These are phyloP conservation scores for Gnomoniopsis sp. DNA, from an alignment of 2,329 filamentous ascomycete genomes.

Conservation along the genomic window DNA sequence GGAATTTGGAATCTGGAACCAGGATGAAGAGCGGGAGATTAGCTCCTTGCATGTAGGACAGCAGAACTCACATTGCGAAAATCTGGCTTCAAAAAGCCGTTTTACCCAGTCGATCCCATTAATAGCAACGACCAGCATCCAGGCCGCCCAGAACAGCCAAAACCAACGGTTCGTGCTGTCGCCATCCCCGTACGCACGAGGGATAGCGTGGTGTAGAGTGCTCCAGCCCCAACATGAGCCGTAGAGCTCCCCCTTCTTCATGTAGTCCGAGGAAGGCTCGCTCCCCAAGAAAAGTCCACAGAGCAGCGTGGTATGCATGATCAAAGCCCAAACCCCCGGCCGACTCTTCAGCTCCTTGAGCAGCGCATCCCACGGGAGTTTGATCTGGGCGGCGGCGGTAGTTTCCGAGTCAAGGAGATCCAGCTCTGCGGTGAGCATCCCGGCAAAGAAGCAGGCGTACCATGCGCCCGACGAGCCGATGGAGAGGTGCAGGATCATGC, in stretches of 20 bases:
- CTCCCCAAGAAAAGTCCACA: conserved; percentile 9
- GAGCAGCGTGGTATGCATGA: conserved; percentile 2
- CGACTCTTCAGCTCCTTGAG: neutral
- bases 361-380: conserved; percentile 9
- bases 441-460: conserved; percentile 12
- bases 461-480: neutral
- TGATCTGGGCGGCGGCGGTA: neutral
- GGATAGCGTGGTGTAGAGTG: conserved; percentile 11
- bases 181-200: conserved; percentile 3
- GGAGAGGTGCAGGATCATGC: conserved; percentile 2
- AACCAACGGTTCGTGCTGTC: conserved; percentile 10
- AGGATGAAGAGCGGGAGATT: too few species aligned
- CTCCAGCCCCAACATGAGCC: conserved; percentile 7
- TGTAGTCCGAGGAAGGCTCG: conserved; percentile 5
- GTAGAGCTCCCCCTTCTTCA: neutral
- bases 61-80: conserved; percentile 13
- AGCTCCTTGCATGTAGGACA: neutral
- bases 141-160: conserved; percentile 19
- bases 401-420: neutral
- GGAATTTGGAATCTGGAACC: too few species aligned
- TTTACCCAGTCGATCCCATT: conserved; percentile 12
- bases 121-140: conserved; percentile 7
- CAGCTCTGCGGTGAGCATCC: conserved; percentile 11
- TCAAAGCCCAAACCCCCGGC: neutral
- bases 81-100: neutral